Evolutionary conservation across 768 basidiomycete species (phyloP).

Genomic region (Tephrocybe sp.): DNA sequence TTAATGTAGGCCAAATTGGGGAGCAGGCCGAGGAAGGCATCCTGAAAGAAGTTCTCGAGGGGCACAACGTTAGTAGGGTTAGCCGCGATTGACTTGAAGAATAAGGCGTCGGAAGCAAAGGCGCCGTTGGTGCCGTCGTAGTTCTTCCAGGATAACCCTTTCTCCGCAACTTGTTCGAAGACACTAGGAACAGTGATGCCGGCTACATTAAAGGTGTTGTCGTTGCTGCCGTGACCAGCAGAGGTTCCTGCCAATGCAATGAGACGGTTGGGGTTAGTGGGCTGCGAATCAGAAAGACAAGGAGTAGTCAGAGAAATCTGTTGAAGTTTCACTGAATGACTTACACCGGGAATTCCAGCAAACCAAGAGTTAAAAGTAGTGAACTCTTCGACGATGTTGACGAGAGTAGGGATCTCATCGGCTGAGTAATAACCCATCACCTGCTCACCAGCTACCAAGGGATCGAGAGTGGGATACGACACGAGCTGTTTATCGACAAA

Average conservation of each 20-base stretch:
- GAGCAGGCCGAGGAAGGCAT: no score
- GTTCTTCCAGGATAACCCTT: conserved; percentile 20
- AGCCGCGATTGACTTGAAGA: no score
- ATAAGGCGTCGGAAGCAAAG: no score
- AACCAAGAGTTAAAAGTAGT: no score
- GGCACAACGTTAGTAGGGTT: no score
- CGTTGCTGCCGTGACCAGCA: conserved; percentile 27
- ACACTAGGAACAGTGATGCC: conserved; percentile 20
- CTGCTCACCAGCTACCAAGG: conserved; percentile 20
- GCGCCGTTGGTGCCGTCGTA: no score
- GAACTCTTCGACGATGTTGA: conserved; percentile 21
- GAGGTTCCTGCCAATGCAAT: no score
- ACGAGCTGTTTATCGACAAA: conserved; percentile 23
- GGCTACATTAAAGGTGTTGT: conserved; percentile 17
- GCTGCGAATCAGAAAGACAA: conserved; percentile 7
- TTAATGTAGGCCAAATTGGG: no score
- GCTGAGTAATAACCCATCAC: conserved; percentile 23
- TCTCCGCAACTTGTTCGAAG: conserved; percentile 23
- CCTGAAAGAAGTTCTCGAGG: no score
- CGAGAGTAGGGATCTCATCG: conserved; percentile 21
- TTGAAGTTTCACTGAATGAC: neutral
- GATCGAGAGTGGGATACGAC: conserved; percentile 13
- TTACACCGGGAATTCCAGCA: conserved; percentile 23
- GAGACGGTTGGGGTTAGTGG: no score
- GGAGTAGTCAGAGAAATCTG: no score